Evolutionary conservation across 2,329 filamentous ascomycete species (phyloP), one percentile per base, ranked within the genome.

Genomic region (Trichoderma gracile): DNA sequence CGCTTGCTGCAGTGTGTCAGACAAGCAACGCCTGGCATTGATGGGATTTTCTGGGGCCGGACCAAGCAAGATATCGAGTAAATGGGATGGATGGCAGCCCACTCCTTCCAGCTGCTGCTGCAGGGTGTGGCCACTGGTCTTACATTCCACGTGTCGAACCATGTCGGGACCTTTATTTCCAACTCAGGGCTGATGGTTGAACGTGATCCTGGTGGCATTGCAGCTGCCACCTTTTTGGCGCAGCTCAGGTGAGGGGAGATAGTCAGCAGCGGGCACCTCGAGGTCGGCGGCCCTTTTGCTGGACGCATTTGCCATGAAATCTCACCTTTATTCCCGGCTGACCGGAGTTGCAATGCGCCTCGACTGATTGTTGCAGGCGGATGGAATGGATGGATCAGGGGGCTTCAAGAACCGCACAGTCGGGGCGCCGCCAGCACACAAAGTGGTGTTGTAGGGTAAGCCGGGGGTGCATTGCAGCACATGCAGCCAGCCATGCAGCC

Each of bases 71-170:
- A 59, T 27, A 3, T 59, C 42, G 56, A 42, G 15, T 60, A 33
- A 43, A 52, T 52, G 23, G 21, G 57, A 45, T 43, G 21, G 57
- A 45, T 43, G 47, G 33, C 46, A 54, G 58, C 58, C 58, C 49
- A 54, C 58, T 38, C 49, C 21, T 33, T 61, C 25, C 33, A 45
- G 49, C 55, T 38, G 43, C 55, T 38, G 43, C 58, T 53, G 57
- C 33, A 60, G 57, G 57, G 57, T 50, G 58, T 33, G 49, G 58
- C 58, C 49, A 30, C 49, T 54, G 58, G 47, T 62, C 58, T 62
- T 45, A 62, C 58, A 54, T 54, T 54, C 58, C 58, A 62, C 58
- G 58, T 62, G 58, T 62, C 49, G 58, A 38, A 14, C 49, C 10
- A 25, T 40, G 38, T 54, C 58, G 38, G 58, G 33, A 42, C 23